Conservation (phyloP, 2,329 filamentous ascomycete genomes). For the Botryosphaeria agaves region DNA sequence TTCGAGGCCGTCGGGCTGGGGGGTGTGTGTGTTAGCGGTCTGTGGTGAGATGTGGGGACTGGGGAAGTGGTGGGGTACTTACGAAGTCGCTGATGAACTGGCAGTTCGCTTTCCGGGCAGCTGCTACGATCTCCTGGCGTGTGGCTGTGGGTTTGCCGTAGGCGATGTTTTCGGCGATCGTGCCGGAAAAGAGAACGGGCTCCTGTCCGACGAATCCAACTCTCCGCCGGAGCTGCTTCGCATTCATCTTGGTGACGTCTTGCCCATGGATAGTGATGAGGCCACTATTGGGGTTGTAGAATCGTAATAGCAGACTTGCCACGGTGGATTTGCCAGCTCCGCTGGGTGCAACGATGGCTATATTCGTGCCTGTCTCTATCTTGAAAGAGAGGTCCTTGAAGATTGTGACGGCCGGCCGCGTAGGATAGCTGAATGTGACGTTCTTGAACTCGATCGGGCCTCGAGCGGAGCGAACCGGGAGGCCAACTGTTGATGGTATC, state of each 20-base stretch:
- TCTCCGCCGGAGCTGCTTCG: constrained; percentile 77
- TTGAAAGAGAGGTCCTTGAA: constrained; percentile 81
- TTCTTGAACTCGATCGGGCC: constrained; percentile 79
- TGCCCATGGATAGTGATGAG: constrained; percentile 67
- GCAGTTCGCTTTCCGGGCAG: constrained; percentile 85
- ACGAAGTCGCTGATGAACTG: constrained; percentile 89
- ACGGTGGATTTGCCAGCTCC: constrained; percentile 96
- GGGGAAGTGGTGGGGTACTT: constrained; percentile 17
- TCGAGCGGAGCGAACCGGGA: constrained; percentile 63
- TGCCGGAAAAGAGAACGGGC: constrained; percentile 77
- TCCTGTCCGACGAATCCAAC: constrained; percentile 95
- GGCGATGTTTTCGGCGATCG: constrained; percentile 75
- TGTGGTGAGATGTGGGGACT: constrained; percentile 2
- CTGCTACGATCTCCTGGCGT: constrained; percentile 64
- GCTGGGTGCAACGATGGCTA: constrained; percentile 90
- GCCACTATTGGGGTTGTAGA: constrained; percentile 71
- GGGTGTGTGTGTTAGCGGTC: constrained; percentile 4
- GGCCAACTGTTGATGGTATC: constrained; percentile 73
- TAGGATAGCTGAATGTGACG: constrained; percentile 83
- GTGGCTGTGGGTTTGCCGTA: constrained; percentile 74
- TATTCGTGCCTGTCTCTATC: constrained; percentile 84
- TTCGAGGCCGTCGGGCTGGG: constrained; percentile 72
- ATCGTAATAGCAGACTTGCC: constrained; percentile 74
- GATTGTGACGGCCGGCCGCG: constrained; percentile 76
- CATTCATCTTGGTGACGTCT: constrained; percentile 75